Base-by-base conservation (phyloP, 2,329 filamentous ascomycete species). In the Fusarium sp. region DNA sequence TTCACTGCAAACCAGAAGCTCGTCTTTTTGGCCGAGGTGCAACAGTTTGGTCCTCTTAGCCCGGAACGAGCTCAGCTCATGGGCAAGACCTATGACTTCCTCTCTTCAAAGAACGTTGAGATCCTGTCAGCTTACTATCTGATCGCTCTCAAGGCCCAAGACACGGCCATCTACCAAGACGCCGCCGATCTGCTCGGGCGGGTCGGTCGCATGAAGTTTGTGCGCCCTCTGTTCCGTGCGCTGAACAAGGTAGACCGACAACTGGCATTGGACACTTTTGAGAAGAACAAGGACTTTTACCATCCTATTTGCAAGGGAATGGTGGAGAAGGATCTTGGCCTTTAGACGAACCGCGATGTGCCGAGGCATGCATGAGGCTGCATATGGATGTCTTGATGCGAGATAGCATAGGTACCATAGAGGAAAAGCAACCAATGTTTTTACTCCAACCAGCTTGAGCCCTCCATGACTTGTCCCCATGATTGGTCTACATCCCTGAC, bases 171-270 rank as follows among this genome's bases (percentile, higher is more conserved):
- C 36, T 93, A 95, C 74, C 77, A 87, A 64, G 90, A 90, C 1
- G 88, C 93, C 0, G 89, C 91, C 1, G 87, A 92, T 63, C 83
- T 97, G 60, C 83, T 98, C 38, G 92, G 92, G 31, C 85, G 86
- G 57, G 93, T 97, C 23, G 96, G 96, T 11, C 85, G 96, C 62
- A 98, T 99, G 96, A 98, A 98, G 86, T 98, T 95, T 79, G 95
- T 98, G 64, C 85, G 95, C 51, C 93, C 95, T 20, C 81, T 98
- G 76, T 97, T 91, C 82, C 86, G 91, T 66, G 86, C 88, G 54
- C 82, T 99, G 71, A 90, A 91, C 75, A 89, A 89, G 78, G 87
- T 92, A 38, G 90, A 97, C 80, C 84, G 88, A 50, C 82, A 89
- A 25, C 80, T 97, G 74, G 95, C 96, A 0, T 80, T 95, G 58